Evolutionary conservation across 805 yeast genomes (phyloP).

Genomic region (Cephaloascus fragrans): DNA sequence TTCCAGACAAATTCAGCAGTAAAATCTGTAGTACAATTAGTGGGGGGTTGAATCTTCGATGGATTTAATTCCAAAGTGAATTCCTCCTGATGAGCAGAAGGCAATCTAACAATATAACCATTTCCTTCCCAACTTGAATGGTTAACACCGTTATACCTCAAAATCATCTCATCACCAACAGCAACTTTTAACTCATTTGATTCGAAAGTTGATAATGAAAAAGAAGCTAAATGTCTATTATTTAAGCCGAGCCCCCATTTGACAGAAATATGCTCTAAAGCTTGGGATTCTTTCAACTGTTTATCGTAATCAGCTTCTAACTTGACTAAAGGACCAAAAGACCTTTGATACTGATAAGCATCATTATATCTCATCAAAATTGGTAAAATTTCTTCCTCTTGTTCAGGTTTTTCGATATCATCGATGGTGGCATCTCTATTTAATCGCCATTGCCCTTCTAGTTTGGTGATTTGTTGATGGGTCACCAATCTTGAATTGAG

Average conservation of each 20-base stretch:
- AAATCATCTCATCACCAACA: conserved; percentile 74
- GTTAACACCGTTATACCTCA: conserved; percentile 50
- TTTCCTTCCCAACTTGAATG: conserved; percentile 60
- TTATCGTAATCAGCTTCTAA: conserved; percentile 76
- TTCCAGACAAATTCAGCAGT: conserved; percentile 88
- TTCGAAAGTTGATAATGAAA: conserved; percentile 60
- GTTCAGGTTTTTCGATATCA: conserved; percentile 45
- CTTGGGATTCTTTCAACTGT: conserved; percentile 65
- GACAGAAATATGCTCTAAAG: conserved; percentile 61
- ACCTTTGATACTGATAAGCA: conserved; percentile 76
- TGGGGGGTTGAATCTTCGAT: conserved; percentile 39
- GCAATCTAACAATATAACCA: conserved; percentile 67
- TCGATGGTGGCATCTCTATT: conserved; percentile 63
- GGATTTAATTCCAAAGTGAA: conserved; percentile 61
- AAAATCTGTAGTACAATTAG: conserved; percentile 53
- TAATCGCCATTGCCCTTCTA: conserved; percentile 77
- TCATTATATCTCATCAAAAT: conserved; percentile 69
- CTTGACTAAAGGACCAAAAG: conserved; percentile 76
- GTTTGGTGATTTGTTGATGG: conserved; percentile 52
- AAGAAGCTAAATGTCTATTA: conserved; percentile 58
- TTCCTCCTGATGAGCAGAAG: conserved; percentile 55
- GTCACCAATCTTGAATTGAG: conserved; percentile 47
- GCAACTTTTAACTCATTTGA: conserved; percentile 57
- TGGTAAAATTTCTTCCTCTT: conserved; percentile 50
- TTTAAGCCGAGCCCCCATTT: conserved; percentile 66